phyloP scores from a whole-genome alignment of 768 basidiomycete genomes.

The Wakefieldia striispora region DNA sequence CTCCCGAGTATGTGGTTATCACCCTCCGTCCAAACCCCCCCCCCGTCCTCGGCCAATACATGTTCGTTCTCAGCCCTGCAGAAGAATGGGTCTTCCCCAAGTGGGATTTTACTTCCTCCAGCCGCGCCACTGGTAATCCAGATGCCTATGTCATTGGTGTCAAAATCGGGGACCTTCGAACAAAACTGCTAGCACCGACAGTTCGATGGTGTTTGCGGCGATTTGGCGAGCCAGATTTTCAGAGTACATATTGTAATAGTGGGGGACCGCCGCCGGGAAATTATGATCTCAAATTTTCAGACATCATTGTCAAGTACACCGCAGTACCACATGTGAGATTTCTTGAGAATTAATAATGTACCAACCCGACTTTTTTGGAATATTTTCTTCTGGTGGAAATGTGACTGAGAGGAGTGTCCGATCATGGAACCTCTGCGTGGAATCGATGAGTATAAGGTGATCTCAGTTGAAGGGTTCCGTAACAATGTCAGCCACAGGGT shows the following conservation, averaged over 20 bases:
- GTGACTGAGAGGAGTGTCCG: neutral
- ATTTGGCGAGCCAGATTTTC: slow-evolving; percentile 49
- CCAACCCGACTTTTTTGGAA: neutral
- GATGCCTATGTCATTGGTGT: slow-evolving; percentile 48
- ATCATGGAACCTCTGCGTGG: too few species aligned
- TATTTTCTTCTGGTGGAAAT: slow-evolving; percentile 5
- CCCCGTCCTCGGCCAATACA: slow-evolving; percentile 59
- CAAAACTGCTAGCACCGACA: slow-evolving; percentile 48
- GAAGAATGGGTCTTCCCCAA: slow-evolving; percentile 45
- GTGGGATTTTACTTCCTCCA: slow-evolving; percentile 54
- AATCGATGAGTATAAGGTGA: too few species aligned
- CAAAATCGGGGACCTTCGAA: slow-evolving; percentile 38
- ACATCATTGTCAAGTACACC: slow-evolving; percentile 52
- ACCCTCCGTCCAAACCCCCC: neutral
- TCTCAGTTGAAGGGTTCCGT: too few species aligned
- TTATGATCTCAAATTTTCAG: slow-evolving; percentile 41
- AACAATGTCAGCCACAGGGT: too few species aligned
- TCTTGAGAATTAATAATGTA: neutral
- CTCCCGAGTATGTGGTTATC: slow-evolving; percentile 34
- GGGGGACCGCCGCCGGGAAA: slow-evolving; percentile 55
- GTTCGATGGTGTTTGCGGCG: slow-evolving; percentile 53
- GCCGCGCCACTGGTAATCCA: slow-evolving; percentile 37
- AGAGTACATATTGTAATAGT: slow-evolving; percentile 49
- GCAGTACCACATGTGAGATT: slow-evolving; percentile 46
- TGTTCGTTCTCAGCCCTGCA: slow-evolving; percentile 50